phyloP scores from a whole-genome alignment of 179 eudicot species.

The Spinacia oleracea region DNA sequence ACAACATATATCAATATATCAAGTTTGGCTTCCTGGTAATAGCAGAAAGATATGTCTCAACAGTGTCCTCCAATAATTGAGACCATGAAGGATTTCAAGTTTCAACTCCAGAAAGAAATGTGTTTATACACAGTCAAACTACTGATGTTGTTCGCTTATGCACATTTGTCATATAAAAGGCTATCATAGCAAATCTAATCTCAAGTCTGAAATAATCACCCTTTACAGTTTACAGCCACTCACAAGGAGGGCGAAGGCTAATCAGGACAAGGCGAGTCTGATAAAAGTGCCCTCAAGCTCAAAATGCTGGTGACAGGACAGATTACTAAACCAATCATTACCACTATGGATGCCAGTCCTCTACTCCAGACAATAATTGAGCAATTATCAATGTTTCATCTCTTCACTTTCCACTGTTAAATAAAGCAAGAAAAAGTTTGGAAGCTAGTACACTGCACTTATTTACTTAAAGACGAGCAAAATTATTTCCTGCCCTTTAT shows the following conservation, averaged over 20 bases:
- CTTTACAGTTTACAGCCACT: background rate
- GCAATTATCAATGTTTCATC: background rate
- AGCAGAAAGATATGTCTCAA: background rate
- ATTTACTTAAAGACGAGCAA: background rate
- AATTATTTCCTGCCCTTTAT: background rate
- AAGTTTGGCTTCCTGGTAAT: background rate
- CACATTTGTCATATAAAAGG: constrained; percentile 1
- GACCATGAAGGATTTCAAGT: background rate
- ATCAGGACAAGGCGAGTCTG: background rate
- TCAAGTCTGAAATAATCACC: background rate
- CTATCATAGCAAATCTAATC: background rate
- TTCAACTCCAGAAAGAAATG: background rate
- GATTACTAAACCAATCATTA: constrained; percentile 3
- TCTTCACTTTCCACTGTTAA: background rate
- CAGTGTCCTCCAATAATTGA: background rate
- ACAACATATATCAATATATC: background rate
- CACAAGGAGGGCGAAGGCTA: background rate
- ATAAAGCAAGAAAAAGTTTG: background rate
- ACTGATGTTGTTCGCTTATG: constrained; percentile 7
- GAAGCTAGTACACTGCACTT: background rate
- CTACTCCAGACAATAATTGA: background rate
- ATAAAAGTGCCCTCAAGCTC: background rate
- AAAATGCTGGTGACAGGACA: background rate
- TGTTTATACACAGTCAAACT: constrained; percentile 1
- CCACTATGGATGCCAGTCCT: constrained; percentile 1